A percentile compares a stretch with the other conserved stretches of the same genome.
phyloP scores from a whole-genome alignment of 1,284 basidiomycete genomes.

The Takashimella tepidaria region DNA sequence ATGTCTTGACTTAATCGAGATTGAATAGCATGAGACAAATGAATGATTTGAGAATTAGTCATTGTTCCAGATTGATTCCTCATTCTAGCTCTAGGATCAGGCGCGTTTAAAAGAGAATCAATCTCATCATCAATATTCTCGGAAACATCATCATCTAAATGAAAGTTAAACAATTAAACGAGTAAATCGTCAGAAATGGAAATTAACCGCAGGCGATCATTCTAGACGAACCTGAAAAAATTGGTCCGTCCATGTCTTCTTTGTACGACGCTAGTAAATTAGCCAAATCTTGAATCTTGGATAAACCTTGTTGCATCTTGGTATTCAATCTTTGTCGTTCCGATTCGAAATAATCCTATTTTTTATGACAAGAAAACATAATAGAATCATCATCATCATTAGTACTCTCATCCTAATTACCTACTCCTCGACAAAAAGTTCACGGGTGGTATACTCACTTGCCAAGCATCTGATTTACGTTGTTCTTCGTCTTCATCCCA shows the following conservation, averaged over 20 bases:
- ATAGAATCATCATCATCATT: constrained; percentile 4
- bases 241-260: constrained; percentile 14
- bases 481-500: constrained; percentile 67
- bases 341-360: constrained; percentile 33
- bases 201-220: too few relatives aligned
- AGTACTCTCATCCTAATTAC: too few relatives aligned
- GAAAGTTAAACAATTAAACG: too few relatives aligned
- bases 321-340: constrained; percentile 33
- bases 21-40: constrained; percentile 58
- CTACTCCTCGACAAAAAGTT: too few relatives aligned
- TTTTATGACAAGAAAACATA: too few relatives aligned
- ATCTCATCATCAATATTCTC: constrained; percentile 31
- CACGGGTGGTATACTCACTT: constrained; percentile 51
- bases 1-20: constrained; percentile 55
- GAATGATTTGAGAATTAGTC: constrained; percentile 55
- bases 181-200: too few relatives aligned
- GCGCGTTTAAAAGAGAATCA: constrained; percentile 34
- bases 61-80: constrained; percentile 49
- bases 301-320: constrained; percentile 29
- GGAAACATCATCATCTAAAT: too few relatives aligned
- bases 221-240: too few relatives aligned
- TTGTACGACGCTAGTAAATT: constrained; percentile 16
- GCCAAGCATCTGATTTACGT: constrained; percentile 60
- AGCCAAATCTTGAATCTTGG: constrained; percentile 28
- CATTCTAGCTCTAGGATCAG: constrained; percentile 41